Conservation (phyloP, 306 rosid species). For the Sophora flavescens region DNA sequence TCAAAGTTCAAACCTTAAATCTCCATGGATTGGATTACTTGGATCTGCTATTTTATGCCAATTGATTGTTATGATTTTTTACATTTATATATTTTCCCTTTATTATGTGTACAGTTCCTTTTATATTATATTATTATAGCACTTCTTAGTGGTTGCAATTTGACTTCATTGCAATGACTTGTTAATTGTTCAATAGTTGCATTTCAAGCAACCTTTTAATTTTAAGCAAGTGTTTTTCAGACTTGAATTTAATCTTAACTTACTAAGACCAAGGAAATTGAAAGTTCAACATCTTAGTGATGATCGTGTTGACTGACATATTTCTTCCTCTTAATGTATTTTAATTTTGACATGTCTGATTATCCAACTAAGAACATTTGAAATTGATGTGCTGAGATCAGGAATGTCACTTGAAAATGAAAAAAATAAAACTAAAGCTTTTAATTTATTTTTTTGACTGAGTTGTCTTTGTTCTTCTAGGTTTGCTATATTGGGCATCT, state of each 20-base stretch:
- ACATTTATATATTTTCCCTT: constrained; percentile 46
- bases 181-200: constrained; percentile 50
- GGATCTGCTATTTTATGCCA: no score
- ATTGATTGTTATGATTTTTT: constrained; percentile 50
- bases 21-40: no score
- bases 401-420: no score
- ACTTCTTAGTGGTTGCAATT: constrained; percentile 47
- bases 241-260: constrained; percentile 41
- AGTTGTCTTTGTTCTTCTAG: no score
- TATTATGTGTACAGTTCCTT: constrained; percentile 57
- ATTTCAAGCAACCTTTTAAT: constrained; percentile 42
- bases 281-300: constrained; percentile 24
- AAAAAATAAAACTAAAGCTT: not conserved
- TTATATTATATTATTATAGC: constrained; percentile 57
- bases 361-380: not conserved
- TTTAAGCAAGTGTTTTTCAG: constrained; percentile 39
- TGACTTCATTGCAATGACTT: constrained; percentile 54
- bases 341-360: no score
- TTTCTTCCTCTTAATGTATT: no score
- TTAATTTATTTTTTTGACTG: not conserved
- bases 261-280: constrained; percentile 40
- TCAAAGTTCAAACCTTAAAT: no score
- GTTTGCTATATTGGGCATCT: no score
- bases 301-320: constrained; percentile 28
- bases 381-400: not conserved